Conservation (phyloP, 1,284 basidiomycete species). For the Cystobasidiaceae sp. region DNA sequence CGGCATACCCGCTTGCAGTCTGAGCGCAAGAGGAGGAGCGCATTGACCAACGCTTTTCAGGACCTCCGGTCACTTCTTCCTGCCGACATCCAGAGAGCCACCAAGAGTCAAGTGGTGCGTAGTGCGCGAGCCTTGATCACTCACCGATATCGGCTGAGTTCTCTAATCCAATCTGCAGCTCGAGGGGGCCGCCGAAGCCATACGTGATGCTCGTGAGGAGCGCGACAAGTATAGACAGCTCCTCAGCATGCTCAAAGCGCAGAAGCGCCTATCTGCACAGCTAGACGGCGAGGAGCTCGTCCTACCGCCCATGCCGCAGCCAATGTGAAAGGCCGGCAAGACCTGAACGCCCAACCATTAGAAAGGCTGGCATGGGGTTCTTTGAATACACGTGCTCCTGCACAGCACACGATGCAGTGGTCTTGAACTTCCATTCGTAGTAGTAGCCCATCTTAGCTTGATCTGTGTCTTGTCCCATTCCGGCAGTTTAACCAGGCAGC, state of each 20-base stretch:
- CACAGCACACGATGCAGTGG: too few species aligned
- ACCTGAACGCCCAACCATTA: too few species aligned
- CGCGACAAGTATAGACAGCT: conserved; percentile 2
- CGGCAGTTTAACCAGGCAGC: too few species aligned
- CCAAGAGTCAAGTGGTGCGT: conserved; percentile 13
- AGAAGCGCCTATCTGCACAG: not conserved
- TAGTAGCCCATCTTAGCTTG: too few species aligned
- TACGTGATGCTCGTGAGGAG: not conserved
- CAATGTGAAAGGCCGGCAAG: not conserved
- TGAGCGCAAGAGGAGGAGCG: conserved; percentile 10
- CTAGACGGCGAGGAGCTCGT: not conserved
- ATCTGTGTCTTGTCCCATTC: too few species aligned
- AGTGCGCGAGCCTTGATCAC: not conserved
- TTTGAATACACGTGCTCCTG: too few species aligned
- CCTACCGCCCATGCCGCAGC: conserved; percentile 1
- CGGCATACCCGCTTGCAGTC: conserved; percentile 11
- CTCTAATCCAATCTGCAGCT: not conserved
- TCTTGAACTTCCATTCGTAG: too few species aligned
- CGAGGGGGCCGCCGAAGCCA: conserved; percentile 7
- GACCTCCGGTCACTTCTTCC: conserved; percentile 6
- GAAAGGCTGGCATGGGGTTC: too few species aligned
- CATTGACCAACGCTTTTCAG: conserved; percentile 5
- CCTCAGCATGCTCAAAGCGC: not conserved
- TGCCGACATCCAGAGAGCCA: conserved; percentile 2
- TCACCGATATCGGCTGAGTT: not conserved